These are phyloP conservation scores for Aspergillus funiculosus DNA, from an alignment of 495 filamentous ascomycete species.

Conservation along the genomic window DNA sequence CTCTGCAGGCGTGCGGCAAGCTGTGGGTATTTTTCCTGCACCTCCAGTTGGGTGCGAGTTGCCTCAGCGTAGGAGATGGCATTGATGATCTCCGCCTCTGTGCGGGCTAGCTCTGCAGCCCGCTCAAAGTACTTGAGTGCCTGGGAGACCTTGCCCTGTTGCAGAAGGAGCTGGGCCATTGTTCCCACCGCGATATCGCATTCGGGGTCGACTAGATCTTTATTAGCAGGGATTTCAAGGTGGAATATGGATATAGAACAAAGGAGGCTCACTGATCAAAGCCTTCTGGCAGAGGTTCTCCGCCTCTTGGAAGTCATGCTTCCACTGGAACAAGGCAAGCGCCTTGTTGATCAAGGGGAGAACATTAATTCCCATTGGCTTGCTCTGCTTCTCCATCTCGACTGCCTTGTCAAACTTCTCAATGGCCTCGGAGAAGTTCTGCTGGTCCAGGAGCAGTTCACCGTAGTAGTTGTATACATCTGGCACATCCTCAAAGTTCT, in stretches of 20 bases:
- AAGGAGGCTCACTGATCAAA: conserved; percentile 72
- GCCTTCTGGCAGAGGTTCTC: conserved; percentile 97
- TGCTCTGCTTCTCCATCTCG: conserved; percentile 92
- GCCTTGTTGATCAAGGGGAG: conserved; percentile 98
- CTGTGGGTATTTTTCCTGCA: conserved; percentile 97
- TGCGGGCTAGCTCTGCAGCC: conserved; percentile 90
- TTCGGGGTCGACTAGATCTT: conserved; percentile 84
- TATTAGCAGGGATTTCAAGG: conserved; percentile 12
- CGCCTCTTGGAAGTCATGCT: conserved; percentile 89
- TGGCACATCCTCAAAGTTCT: conserved; percentile 93
- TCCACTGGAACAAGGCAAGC: conserved; percentile 94
- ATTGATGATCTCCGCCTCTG: conserved; percentile 92
- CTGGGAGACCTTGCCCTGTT: conserved; percentile 94
- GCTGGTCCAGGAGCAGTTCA: conserved; percentile 95
- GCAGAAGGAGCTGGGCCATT: conserved; percentile 96
- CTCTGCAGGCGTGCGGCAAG: conserved; percentile 75
- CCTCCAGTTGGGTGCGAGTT: conserved; percentile 92
- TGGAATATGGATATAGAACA: not conserved
- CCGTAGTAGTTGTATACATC: conserved; percentile 99
- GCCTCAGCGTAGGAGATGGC: conserved; percentile 96
- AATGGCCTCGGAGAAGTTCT: conserved; percentile 90
- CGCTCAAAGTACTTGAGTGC: conserved; percentile 96
- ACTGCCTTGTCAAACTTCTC: conserved; percentile 98
- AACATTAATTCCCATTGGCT: conserved; percentile 93
- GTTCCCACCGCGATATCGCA: conserved; percentile 98